These are phyloP conservation scores for Colletotrichum paranaense DNA, from an alignment of 2,329 filamentous ascomycete species.

Conservation along the genomic window DNA sequence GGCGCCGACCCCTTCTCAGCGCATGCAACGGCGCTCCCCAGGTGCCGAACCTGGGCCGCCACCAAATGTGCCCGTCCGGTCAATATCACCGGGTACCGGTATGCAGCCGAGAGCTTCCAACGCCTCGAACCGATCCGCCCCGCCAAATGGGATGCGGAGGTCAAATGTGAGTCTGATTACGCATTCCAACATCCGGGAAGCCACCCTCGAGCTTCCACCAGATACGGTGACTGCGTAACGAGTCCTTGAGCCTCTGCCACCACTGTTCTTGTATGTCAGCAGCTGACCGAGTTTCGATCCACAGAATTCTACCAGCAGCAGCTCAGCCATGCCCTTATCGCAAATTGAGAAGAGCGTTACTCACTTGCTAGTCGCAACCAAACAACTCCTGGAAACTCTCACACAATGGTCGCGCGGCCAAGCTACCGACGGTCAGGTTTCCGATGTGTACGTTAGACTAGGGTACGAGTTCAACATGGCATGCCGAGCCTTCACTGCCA, in stretches of 20 bases:
- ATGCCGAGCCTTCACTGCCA: slow-evolving; percentile 94
- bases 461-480: slow-evolving; percentile 99
- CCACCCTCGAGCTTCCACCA: background rate
- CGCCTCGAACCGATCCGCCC: slow-evolving; percentile 71
- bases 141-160: slow-evolving; percentile 56
- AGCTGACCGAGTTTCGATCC: slow-evolving; percentile 30
- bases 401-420: slow-evolving; percentile 97
- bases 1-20: slow-evolving; percentile 61
- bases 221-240: background rate
- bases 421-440: slow-evolving; percentile 94
- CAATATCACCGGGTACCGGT: slow-evolving; percentile 69
- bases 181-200: background rate
- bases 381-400: slow-evolving; percentile 95
- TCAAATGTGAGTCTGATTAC: slow-evolving; percentile 64
- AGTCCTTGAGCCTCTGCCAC: background rate
- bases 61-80: slow-evolving; percentile 64
- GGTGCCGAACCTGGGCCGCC: slow-evolving; percentile 70
- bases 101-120: slow-evolving; percentile 73
- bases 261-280: background rate
- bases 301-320: slow-evolving; percentile 50
- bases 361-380: slow-evolving; percentile 95
- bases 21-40: slow-evolving; percentile 73
- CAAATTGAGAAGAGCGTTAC: slow-evolving; percentile 99
- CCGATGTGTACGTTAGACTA: slow-evolving; percentile 95
- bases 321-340: slow-evolving; percentile 80